Conservation (phyloP, 192 early-diverging fungal species). For the Chytriomyces confervae region DNA sequence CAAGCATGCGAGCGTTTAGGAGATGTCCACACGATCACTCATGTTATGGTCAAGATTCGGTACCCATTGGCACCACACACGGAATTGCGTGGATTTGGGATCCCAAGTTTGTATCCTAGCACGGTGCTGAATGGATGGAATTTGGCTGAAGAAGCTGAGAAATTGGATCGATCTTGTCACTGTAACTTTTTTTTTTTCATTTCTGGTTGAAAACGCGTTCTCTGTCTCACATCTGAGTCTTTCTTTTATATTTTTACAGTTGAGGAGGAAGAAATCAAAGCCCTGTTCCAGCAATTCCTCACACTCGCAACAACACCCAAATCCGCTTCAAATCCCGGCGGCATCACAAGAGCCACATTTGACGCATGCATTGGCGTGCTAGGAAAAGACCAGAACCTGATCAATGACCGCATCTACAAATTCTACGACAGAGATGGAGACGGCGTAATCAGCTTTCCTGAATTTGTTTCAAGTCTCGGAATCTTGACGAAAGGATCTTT, state of each 20-base stretch:
- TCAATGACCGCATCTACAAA: conserved; percentile 80
- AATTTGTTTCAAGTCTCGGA: conserved; percentile 80
- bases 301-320: conserved; percentile 66
- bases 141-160: conserved; percentile 43
- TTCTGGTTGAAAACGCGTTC: background rate
- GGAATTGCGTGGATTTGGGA: conserved; percentile 73
- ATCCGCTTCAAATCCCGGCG: conserved; percentile 59
- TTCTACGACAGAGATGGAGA: conserved; percentile 89
- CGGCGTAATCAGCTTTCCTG: conserved; percentile 76
- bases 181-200: conserved; percentile 56
- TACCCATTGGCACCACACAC: conserved; percentile 89
- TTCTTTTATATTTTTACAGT: conserved; percentile 55
- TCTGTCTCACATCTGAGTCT: background rate
- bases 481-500: conserved; percentile 83
- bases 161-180: conserved; percentile 65
- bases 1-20: conserved; percentile 81
- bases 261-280: conserved; percentile 80
- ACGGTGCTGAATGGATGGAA: conserved; percentile 24
- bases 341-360: conserved; percentile 80
- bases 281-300: conserved; percentile 84
- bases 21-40: conserved; percentile 76
- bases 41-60: conserved; percentile 86
- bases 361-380: conserved; percentile 84
- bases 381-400: conserved; percentile 79
- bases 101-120: conserved; percentile 81